These are phyloP conservation scores for Coleophoma crateriformis DNA, from an alignment of 2,329 filamentous ascomycete genomes.

Conservation along the genomic window DNA sequence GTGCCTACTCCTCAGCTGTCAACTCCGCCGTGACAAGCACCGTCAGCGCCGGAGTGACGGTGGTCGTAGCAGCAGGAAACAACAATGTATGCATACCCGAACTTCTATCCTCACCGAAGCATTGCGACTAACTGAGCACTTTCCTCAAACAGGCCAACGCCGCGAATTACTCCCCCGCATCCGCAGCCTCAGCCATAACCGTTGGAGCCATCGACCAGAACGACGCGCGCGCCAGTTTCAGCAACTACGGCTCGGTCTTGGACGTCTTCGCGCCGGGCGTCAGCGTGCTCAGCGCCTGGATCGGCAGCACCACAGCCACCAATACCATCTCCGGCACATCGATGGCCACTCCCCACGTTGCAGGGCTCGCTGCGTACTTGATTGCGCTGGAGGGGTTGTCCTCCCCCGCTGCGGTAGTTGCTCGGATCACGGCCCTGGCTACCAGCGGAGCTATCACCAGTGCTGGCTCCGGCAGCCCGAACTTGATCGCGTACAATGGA, in stretches of 20 bases:
- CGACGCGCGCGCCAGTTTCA: conserved; percentile 36
- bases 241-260: conserved; percentile 43
- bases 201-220: conserved; percentile 42
- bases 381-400: conserved; percentile 36
- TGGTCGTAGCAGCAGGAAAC: conserved; percentile 52
- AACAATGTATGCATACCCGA: conserved; percentile 19
- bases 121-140: background rate
- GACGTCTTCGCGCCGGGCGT: conserved; percentile 47
- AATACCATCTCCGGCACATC: conserved; percentile 53
- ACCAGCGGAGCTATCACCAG: conserved; percentile 34
- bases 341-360: conserved; percentile 55
- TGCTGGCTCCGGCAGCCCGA: conserved; percentile 38
- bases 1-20: conserved; percentile 36
- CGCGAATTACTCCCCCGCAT: conserved; percentile 39
- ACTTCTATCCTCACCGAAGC: background rate
- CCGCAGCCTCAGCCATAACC: conserved; percentile 41
- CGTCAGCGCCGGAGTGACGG: conserved; percentile 40
- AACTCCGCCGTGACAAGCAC: conserved; percentile 44
- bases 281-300: conserved; percentile 41
- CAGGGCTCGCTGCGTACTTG: conserved; percentile 56
- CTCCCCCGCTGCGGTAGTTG: conserved; percentile 41
- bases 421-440: conserved; percentile 37
- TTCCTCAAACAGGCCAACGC: conserved; percentile 24
- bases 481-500: conserved; percentile 52
- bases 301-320: conserved; percentile 33